Evolutionary conservation across 352 stramenopile genomes (phyloP).

Genomic region (Pythium guiyangense): DNA sequence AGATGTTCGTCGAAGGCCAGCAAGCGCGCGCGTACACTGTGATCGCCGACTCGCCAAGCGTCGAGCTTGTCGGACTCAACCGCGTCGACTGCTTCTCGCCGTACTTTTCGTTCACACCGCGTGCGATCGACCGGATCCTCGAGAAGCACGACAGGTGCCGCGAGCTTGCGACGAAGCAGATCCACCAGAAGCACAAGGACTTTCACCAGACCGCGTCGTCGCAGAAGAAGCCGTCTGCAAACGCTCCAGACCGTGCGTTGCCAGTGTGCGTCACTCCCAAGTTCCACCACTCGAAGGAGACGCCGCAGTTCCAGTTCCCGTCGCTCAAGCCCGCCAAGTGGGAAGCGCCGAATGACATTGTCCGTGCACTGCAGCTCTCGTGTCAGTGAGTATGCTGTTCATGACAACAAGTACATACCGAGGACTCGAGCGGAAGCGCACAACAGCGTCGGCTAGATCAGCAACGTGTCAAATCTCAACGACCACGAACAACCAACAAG

Average conservation of each 20-base stretch:
- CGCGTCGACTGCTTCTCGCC: conserved; percentile 70
- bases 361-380: conserved; percentile 39
- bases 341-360: conserved; percentile 49
- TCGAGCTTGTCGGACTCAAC: conserved; percentile 61
- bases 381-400: conserved; percentile 19
- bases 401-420: too few relatives aligned
- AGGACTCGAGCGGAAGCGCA: too few relatives aligned
- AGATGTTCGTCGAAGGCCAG: conserved; percentile 60
- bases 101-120: conserved; percentile 65
- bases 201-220: conserved; percentile 24
- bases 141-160: conserved; percentile 47
- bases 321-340: conserved; percentile 37
- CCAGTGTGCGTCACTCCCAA: conserved; percentile 35
- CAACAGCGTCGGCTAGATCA: too few relatives aligned
- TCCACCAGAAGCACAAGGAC: conserved; percentile 51
- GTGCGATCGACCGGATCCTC: conserved; percentile 50
- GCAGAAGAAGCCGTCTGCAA: conserved; percentile 18
- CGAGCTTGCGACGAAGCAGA: conserved; percentile 33
- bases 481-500: too few relatives aligned
- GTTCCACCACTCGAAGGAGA: conserved; percentile 39
- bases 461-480: too few relatives aligned
- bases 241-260: conserved; percentile 15
- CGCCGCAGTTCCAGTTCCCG: conserved; percentile 57
- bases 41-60: conserved; percentile 42
- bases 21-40: conserved; percentile 49